Percentiles rank a stretch among this genome's conserved stretches.
Conservation (phyloP, 192 early-diverging fungal species). For the Pilaira anomala region DNA sequence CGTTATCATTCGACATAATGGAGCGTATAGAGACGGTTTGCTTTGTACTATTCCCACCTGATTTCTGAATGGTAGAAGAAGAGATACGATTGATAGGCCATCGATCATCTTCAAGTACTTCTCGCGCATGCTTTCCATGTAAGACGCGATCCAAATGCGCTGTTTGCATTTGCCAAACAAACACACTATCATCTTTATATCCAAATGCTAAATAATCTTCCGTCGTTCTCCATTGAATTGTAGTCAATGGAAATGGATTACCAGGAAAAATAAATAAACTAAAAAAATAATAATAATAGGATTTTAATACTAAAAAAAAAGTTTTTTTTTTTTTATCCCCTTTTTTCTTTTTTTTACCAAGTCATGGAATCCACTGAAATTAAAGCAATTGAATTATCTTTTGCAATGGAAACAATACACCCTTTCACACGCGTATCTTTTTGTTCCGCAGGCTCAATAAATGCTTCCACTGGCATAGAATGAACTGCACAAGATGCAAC, state of each 20-base stretch:
- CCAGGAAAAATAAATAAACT: constrained; percentile 62
- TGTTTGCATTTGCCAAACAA: constrained; percentile 82
- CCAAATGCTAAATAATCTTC: constrained; percentile 68
- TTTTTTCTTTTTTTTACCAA: constrained; percentile 51
- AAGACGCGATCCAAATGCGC: constrained; percentile 70
- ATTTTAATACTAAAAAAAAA: background rate
- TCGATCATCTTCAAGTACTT: constrained; percentile 57
- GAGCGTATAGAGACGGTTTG: constrained; percentile 6
- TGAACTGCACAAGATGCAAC: constrained; percentile 61
- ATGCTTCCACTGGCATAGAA: constrained; percentile 44
- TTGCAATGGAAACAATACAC: constrained; percentile 61
- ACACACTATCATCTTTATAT: constrained; percentile 58
- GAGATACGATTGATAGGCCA: constrained; percentile 45
- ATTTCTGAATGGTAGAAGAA: constrained; percentile 6
- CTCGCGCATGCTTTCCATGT: constrained; percentile 46
- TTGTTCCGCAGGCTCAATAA: constrained; percentile 52
- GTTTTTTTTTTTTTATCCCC: no score
- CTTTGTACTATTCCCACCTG: constrained; percentile 2
- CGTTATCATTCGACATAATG: constrained; percentile 23
- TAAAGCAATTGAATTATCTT: constrained; percentile 66
- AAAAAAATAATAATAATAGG: background rate
- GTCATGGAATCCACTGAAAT: constrained; percentile 72
- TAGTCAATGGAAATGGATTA: constrained; percentile 47
- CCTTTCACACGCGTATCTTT: constrained; percentile 41
- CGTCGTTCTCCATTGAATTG: constrained; percentile 63